Evolutionary conservation across 2,329 filamentous ascomycete genomes (phyloP).

Genomic region (Claviceps sp.): DNA sequence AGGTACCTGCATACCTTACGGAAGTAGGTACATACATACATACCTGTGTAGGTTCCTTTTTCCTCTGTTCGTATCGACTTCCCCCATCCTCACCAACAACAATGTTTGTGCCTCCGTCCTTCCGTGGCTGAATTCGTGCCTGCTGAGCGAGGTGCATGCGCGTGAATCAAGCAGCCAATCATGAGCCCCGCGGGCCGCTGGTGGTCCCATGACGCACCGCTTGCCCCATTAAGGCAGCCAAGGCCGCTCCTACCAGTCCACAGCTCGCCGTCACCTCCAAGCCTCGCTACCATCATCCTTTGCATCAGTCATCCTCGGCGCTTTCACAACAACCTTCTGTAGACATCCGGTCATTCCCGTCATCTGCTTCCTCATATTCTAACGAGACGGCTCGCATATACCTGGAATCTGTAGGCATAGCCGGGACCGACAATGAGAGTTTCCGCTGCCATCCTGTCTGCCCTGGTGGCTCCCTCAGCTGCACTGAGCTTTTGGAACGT

Average conservation of each 20-base stretch:
- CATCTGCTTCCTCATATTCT: neutral
- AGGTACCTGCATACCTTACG: too few species aligned
- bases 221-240: neutral
- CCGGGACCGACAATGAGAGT: slow-evolving; percentile 18
- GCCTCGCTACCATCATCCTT: slow-evolving; percentile 3
- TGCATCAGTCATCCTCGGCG: neutral
- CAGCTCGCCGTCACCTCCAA: neutral
- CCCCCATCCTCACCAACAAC: neutral
- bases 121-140: neutral
- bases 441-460: slow-evolving; percentile 30
- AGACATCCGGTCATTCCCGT: neutral
- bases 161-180: neutral
- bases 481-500: slow-evolving; percentile 28
- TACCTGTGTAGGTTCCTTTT: too few species aligned
- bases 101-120: neutral
- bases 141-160: neutral
- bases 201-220: slow-evolving; percentile 24
- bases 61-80: too few species aligned
- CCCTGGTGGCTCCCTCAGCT: slow-evolving; percentile 30
- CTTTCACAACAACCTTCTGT: neutral
- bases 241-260: too few species aligned
- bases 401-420: neutral
- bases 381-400: neutral
- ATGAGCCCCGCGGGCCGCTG: neutral
- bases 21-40: too few species aligned